A percentile compares a stretch with the other conserved stretches of the same genome.
These are phyloP conservation scores for Nothophoma quercina DNA, from an alignment of 2,329 filamentous ascomycete species.

Conservation along the genomic window DNA sequence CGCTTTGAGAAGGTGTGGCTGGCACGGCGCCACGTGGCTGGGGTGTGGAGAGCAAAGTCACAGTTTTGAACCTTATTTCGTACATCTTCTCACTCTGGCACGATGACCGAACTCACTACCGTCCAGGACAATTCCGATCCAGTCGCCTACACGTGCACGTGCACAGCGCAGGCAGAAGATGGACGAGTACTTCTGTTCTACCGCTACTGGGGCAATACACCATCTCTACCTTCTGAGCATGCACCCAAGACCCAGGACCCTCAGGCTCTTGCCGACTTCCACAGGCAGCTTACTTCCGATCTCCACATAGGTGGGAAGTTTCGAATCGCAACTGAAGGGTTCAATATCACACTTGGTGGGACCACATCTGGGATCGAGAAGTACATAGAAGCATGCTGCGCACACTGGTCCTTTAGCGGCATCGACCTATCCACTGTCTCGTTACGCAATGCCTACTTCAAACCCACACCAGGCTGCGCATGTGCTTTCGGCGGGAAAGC, in stretches of 20 bases:
- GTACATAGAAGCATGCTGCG: slow-evolving; percentile 25
- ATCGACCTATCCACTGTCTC: slow-evolving; percentile 18
- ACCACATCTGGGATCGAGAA: slow-evolving; percentile 14
- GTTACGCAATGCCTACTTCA: slow-evolving; percentile 26
- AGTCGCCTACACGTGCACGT: slow-evolving; percentile 28
- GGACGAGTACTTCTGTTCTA: slow-evolving; percentile 33
- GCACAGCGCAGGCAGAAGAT: slow-evolving; percentile 17
- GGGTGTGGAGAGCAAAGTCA: background rate
- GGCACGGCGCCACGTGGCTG: slow-evolving; percentile 2
- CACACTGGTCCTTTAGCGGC: slow-evolving; percentile 32
- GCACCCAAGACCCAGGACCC: slow-evolving; percentile 6
- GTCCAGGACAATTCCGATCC: slow-evolving; percentile 24
- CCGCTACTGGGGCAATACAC: slow-evolving; percentile 31
- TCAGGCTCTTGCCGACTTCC: slow-evolving; percentile 23
- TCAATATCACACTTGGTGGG: slow-evolving; percentile 34
- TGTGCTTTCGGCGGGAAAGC: slow-evolving; percentile 27
- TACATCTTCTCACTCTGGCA: background rate
- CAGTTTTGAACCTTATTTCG: background rate
- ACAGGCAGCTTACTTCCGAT: slow-evolving; percentile 15
- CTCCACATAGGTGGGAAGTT: slow-evolving; percentile 29
- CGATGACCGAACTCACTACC: background rate
- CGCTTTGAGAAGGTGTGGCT: background rate
- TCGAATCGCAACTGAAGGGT: slow-evolving; percentile 32
- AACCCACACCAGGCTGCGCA: slow-evolving; percentile 32
- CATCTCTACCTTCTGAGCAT: slow-evolving; percentile 18